Evolutionary conservation across 768 basidiomycete species (phyloP).

Genomic region (Pleurotus giganteus): DNA sequence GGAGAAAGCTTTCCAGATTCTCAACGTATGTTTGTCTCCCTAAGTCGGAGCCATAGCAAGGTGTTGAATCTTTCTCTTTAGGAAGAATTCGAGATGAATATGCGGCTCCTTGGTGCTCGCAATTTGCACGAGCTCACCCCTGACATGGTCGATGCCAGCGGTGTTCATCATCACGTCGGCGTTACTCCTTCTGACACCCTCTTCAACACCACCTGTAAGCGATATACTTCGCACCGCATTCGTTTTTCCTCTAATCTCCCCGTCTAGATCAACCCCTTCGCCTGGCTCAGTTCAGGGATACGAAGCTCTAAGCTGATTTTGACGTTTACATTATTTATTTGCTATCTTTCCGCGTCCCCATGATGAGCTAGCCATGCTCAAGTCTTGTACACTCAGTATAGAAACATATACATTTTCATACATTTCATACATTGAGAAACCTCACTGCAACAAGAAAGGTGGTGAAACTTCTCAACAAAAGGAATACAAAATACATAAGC

Average conservation of each 20-base stretch:
- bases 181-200: conserved; percentile 1
- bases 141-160: conserved; percentile 86
- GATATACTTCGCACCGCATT: not conserved
- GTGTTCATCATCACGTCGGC: conserved; percentile 60
- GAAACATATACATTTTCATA: no score
- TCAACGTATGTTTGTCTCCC: conserved; percentile 46
- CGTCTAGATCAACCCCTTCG: not conserved
- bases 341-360: not conserved
- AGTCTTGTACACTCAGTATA: no score
- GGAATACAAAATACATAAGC: no score
- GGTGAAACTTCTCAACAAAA: no score
- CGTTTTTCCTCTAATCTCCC: not conserved
- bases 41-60: not conserved
- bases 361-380: no score
- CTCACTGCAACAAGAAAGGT: no score
- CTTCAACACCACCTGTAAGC: conserved; percentile 4
- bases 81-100: conserved; percentile 99
- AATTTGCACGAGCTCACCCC: conserved; percentile 78
- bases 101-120: conserved; percentile 86
- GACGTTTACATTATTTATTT: not conserved
- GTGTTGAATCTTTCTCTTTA: conserved; percentile 27
- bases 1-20: conserved; percentile 75
- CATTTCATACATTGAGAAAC: no score
- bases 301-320: not conserved
- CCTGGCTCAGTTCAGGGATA: not conserved